Evolutionary conservation across 345 rosid species (phyloP).

Genomic region (Populus alba): DNA sequence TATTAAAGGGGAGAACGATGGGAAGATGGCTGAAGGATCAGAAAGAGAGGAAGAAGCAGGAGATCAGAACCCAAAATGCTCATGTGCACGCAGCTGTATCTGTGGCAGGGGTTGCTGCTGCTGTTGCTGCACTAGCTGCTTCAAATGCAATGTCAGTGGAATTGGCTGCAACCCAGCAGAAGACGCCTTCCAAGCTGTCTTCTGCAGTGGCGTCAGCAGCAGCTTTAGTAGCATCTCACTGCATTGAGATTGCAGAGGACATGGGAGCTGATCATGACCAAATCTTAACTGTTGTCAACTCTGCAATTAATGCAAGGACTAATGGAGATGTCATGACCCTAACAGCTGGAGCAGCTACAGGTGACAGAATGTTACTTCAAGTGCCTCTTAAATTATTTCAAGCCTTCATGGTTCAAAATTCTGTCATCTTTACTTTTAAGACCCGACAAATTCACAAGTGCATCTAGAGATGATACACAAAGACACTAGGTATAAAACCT

Average conservation of each 20-base stretch:
- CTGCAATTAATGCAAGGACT: constrained; percentile 72
- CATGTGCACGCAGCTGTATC: constrained; percentile 87
- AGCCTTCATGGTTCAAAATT: background rate
- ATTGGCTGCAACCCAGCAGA: constrained; percentile 27
- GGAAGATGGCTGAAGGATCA: constrained; percentile 92
- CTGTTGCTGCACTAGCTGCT: constrained; percentile 72
- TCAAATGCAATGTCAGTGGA: constrained; percentile 47
- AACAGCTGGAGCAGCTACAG: constrained; percentile 97
- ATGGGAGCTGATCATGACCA: constrained; percentile 88
- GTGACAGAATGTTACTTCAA: constrained; percentile 28
- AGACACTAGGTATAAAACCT: background rate
- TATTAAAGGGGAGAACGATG: constrained; percentile 65
- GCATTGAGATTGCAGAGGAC: constrained; percentile 91
- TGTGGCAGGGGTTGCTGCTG: constrained; percentile 94
- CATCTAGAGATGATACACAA: background rate
- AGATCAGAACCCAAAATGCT: constrained; percentile 71
- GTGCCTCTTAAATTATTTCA: background rate
- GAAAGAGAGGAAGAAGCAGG: constrained; percentile 88
- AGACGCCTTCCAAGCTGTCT: constrained; percentile 37
- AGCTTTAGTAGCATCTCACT: constrained; percentile 82
- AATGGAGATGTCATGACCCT: constrained; percentile 89
- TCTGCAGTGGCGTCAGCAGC: constrained; percentile 82
- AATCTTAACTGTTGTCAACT: constrained; percentile 60
- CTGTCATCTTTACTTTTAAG: background rate
- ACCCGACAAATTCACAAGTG: background rate